Base-by-base conservation (phyloP, 2,329 filamentous ascomycete species). In the Fusarium brevicatenulatum region DNA sequence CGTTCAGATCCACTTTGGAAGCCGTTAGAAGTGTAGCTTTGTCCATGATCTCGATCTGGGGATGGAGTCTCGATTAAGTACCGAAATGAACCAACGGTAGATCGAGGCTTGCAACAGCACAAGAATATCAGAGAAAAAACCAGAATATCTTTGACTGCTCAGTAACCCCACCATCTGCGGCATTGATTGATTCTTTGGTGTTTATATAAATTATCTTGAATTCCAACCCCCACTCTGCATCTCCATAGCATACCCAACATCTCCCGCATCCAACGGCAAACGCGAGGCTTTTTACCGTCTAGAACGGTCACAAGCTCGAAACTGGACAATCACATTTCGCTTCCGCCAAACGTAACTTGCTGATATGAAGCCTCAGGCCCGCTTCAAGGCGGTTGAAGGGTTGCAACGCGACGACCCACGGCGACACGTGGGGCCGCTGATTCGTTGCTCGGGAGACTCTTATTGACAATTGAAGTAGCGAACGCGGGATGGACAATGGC, bases 21-120 rank as follows among this genome's bases (percentile, higher is more conserved):
- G 82, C 78, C 47, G 83, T 80, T 62, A 85, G 79, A 72, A 85
- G 78, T 57, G 77, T 78, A 67, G 81, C 77, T 67, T 82, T 81
- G 71, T 81, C 80, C 81, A 83, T 74, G 50, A 65, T 80, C 68
- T 49, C 58, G 75, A 71, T 59, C 58, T 66, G 59, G 34, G 56
- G 40, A 67, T 65, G 46, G 46, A 66, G 52, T 44, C 11, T 63
- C 44, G 66, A 64, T 70, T 59, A 39, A 53, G 53, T 54, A 40
- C 18, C 63, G 58, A 47, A 68, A 63, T 54, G 37, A 44, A 34
- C 25, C 34, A 59, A 11, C n/a, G 36, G 37, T 43, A 30, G 42
- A 50, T 53, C 44, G 54, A 39, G 34, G 28, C 23, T 42, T 53
- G 23, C 21, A 37, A 23, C 30, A 39, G 40, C 36, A 23, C 42